Conservation (phyloP, 1,139 yeast genomes). For the Zygoascus sp. region DNA sequence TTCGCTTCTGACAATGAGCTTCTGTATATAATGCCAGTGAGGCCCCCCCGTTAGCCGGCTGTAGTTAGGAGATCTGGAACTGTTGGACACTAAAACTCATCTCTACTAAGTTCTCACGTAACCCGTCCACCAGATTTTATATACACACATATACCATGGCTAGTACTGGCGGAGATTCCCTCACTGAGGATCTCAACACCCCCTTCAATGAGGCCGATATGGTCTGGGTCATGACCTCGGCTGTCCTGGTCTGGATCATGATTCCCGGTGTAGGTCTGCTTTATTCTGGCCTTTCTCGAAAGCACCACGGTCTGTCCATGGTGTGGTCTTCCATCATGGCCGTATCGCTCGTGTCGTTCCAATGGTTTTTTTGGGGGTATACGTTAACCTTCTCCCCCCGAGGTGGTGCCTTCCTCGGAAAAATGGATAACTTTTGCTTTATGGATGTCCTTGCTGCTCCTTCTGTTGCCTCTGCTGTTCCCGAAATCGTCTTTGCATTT, state of each 20-base stretch:
- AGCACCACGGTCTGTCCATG: conserved; percentile 84
- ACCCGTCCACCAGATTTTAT: background rate
- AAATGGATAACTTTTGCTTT: conserved; percentile 72
- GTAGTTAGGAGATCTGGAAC: too few relatives aligned
- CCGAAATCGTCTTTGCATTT: conserved; percentile 82
- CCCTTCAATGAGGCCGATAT: conserved; percentile 66
- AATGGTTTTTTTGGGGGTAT: conserved; percentile 98
- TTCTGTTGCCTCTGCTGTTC: conserved; percentile 52
- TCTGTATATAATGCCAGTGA: background rate
- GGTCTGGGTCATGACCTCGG: conserved; percentile 82
- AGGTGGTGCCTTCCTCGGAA: conserved; percentile 71
- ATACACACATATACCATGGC: conserved; percentile 13
- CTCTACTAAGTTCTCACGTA: background rate
- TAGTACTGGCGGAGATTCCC: conserved; percentile 65
- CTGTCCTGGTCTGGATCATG: conserved; percentile 86
- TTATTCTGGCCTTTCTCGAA: conserved; percentile 87
- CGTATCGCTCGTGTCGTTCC: conserved; percentile 72
- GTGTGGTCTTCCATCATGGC: conserved; percentile 95
- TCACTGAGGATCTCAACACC: conserved; percentile 66
- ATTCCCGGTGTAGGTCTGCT: conserved; percentile 89
- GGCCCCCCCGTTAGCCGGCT: background rate
- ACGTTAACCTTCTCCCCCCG: conserved; percentile 76
- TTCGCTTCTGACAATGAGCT: background rate
- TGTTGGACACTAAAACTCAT: too few relatives aligned
- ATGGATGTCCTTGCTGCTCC: conserved; percentile 81